Conservation (phyloP, 75 land plant genomes). For the Sequoia sempervirens region DNA sequence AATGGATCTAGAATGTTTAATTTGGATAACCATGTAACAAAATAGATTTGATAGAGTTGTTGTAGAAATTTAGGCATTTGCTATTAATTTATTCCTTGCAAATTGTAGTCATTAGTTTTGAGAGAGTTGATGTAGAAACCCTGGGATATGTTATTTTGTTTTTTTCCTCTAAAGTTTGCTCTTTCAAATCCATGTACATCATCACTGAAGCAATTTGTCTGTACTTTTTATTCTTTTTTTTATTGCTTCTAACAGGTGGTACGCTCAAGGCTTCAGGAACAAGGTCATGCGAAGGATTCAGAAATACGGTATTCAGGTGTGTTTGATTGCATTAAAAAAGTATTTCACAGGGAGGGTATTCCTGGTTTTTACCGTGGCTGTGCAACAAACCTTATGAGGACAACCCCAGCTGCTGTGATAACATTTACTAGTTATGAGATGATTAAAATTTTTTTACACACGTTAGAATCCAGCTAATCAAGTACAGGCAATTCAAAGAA, state of each 20-base stretch:
- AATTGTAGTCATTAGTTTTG: not conserved
- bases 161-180: not conserved
- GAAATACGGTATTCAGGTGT: constrained; percentile 57
- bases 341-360: constrained; percentile 63
- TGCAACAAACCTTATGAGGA: constrained; percentile 85
- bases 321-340: constrained; percentile 72
- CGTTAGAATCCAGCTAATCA: constrained; percentile 14
- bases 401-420: constrained; percentile 92
- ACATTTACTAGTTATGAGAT: constrained; percentile 91
- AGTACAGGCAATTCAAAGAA: constrained; percentile 9
- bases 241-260: constrained; percentile 51
- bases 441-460: constrained; percentile 51
- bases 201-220: not conserved
- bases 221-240: not conserved
- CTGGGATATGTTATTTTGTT: not conserved
- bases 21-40: not conserved
- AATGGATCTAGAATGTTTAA: not conserved
- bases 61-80: not conserved
- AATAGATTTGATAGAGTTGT: not conserved
- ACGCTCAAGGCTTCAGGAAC: constrained; percentile 91
- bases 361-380: constrained; percentile 89
- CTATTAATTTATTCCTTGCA: not conserved
- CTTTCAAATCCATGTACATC: not conserved
- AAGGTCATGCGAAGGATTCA: constrained; percentile 53
- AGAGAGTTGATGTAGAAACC: not conserved